A percentile compares a stretch with the other conserved stretches of the same genome.
These are phyloP conservation scores for Penicillium sp. DNA, from an alignment of 2,329 filamentous ascomycete genomes.

Conservation along the genomic window DNA sequence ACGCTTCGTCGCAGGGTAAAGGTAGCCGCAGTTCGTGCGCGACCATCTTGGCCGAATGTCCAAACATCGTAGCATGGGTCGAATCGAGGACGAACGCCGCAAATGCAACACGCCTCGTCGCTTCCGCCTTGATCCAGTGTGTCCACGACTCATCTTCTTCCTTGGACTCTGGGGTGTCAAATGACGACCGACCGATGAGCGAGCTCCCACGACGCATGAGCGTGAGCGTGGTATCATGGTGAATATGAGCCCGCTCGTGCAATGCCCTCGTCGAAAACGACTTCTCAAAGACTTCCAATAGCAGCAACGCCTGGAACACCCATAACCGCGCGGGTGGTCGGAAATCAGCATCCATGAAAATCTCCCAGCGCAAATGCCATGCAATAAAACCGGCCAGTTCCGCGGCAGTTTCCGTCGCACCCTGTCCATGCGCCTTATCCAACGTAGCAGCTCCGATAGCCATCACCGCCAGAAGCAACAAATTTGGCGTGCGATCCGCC, in stretches of 20 bases:
- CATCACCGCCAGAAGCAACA: conserved; percentile 86
- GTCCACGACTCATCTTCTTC: conserved; percentile 88
- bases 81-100: conserved; percentile 94
- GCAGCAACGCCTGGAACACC: conserved; percentile 88
- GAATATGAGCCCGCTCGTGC: conserved; percentile 93
- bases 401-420: conserved; percentile 74
- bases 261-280: conserved; percentile 92
- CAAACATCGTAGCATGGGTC: conserved; percentile 96
- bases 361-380: conserved; percentile 92
- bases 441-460: conserved; percentile 88
- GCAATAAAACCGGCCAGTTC: conserved; percentile 87
- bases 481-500: conserved; percentile 80
- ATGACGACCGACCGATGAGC: conserved; percentile 79
- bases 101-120: conserved; percentile 86
- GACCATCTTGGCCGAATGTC: conserved; percentile 95
- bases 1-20: conserved; percentile 85
- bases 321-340: conserved; percentile 90
- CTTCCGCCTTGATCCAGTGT: conserved; percentile 92
- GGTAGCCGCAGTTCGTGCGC: conserved; percentile 92
- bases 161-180: conserved; percentile 79
- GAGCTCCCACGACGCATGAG: conserved; percentile 93
- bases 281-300: conserved; percentile 95
- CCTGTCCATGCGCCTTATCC: conserved; percentile 76
- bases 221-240: conserved; percentile 93
- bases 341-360: conserved; percentile 90